Percentiles rank a stretch among this genome's conserved stretches.
phyloP scores from a whole-genome alignment of 2,329 filamentous ascomycete genomes.

The Colletotrichum truncatum region DNA sequence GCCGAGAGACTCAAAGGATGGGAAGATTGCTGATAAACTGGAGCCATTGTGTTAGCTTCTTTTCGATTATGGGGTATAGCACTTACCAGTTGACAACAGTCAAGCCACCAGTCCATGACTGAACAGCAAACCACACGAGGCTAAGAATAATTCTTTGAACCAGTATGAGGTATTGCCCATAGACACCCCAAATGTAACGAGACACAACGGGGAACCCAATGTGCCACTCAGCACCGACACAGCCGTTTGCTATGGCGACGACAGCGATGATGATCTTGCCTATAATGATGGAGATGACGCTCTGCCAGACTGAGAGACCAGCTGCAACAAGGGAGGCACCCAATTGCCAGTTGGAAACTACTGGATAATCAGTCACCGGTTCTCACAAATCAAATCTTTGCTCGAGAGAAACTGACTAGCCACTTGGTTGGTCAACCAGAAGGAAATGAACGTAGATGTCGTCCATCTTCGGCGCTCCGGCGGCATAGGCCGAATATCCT shows the following conservation, averaged over 20 bases:
- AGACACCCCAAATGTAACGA: conserved; percentile 50
- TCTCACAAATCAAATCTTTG: fast-evolving
- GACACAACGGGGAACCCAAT: conserved; percentile 52
- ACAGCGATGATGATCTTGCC: conserved; percentile 27
- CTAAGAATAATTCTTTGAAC: conserved; percentile 49
- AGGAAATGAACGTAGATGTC: conserved; percentile 23
- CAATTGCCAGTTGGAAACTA: conserved; percentile 24
- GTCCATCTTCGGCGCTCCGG: conserved; percentile 28
- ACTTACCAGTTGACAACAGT: conserved; percentile 30
- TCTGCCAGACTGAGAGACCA: conserved; percentile 26
- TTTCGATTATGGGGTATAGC: too few relatives aligned
- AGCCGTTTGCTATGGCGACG: conserved; percentile 18
- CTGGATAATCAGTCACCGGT: not conserved
- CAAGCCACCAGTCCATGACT: conserved; percentile 40
- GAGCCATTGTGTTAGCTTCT: not conserved
- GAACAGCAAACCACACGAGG: conserved; percentile 48
- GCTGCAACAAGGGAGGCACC: conserved; percentile 18
- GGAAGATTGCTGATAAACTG: conserved; percentile 37
- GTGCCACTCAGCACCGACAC: conserved; percentile 40
- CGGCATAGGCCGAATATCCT: conserved; percentile 29
- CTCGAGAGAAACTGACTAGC: not conserved
- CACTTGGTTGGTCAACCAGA: conserved; percentile 30
- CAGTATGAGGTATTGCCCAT: conserved; percentile 48
- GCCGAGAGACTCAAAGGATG: conserved; percentile 35
- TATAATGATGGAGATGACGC: conserved; percentile 18